Evolutionary conservation across 441 rosid genomes (phyloP).

Genomic region (Hura crepitans): DNA sequence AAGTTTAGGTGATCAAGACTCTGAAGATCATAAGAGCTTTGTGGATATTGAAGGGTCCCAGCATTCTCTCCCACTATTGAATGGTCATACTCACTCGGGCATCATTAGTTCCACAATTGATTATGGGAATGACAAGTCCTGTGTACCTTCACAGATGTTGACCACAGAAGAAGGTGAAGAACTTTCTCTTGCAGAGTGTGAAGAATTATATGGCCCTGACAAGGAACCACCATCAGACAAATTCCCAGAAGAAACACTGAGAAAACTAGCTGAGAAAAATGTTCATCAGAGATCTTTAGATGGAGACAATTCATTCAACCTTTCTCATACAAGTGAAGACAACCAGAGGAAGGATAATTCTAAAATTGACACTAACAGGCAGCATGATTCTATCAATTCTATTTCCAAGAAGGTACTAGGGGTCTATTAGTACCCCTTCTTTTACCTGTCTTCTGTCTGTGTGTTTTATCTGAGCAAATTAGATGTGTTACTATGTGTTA

Average conservation of each 20-base stretch:
- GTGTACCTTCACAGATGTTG: constrained; percentile 27
- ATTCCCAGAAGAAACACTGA: constrained; percentile 38
- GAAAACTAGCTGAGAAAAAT: constrained; percentile 30
- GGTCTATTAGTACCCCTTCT: background rate
- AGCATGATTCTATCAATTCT: constrained; percentile 30
- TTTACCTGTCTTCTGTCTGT: background rate
- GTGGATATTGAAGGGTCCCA: constrained; percentile 30
- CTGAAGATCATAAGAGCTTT: constrained; percentile 30
- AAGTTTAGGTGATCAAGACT: constrained; percentile 30
- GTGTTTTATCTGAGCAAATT: background rate
- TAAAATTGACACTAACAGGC: constrained; percentile 31
- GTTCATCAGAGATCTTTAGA: constrained; percentile 29
- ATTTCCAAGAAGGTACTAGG: constrained; percentile 61
- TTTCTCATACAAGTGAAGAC: constrained; percentile 37
- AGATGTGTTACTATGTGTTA: background rate
- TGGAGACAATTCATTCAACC: constrained; percentile 31
- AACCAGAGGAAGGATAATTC: constrained; percentile 37
- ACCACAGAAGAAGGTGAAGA: constrained; percentile 47
- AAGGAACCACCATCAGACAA: constrained; percentile 58
- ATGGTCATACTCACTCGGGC: constrained; percentile 19
- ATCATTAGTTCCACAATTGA: constrained; percentile 27
- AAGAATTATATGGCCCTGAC: constrained; percentile 87
- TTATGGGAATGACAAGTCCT: constrained; percentile 22
- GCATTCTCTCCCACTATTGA: constrained; percentile 23
- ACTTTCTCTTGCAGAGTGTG: constrained; percentile 71